Evolutionary conservation across 495 filamentous ascomycete genomes (phyloP).

Genomic region (Staphylotrichum tortipilum): DNA sequence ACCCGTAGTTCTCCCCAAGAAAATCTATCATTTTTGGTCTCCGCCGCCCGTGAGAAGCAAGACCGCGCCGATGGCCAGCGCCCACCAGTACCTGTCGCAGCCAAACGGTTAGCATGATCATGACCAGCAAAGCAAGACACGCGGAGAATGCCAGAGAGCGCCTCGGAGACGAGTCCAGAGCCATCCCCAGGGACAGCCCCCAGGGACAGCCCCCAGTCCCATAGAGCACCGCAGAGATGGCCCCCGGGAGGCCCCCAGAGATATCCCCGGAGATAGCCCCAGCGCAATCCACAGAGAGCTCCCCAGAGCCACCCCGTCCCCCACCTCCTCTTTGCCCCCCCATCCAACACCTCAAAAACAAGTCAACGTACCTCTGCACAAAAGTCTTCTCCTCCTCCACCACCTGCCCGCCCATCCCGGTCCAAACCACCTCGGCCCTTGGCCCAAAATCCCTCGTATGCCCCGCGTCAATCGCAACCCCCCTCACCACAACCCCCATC

Average conservation of each 20-base stretch:
- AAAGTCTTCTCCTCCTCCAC: constrained; percentile 57
- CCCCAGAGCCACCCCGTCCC: too few relatives aligned
- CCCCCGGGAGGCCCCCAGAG: too few relatives aligned
- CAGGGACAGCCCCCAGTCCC: too few relatives aligned
- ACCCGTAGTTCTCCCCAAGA: background rate
- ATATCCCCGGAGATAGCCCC: too few relatives aligned
- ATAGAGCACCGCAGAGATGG: too few relatives aligned
- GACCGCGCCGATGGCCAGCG: constrained; percentile 34
- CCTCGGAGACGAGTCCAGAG: too few relatives aligned
- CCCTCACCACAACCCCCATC: constrained; percentile 33
- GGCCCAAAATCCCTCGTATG: constrained; percentile 49
- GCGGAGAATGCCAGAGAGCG: too few relatives aligned
- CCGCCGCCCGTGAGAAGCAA: constrained; percentile 33
- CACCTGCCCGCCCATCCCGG: constrained; percentile 40
- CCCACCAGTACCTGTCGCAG: constrained; percentile 45
- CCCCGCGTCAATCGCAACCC: constrained; percentile 45
- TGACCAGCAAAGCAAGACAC: too few relatives aligned
- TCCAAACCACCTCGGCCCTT: constrained; percentile 42
- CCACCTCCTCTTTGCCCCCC: background rate
- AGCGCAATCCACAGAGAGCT: too few relatives aligned
- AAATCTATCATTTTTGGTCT: constrained; percentile 27
- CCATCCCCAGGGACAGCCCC: too few relatives aligned
- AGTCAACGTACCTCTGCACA: constrained; percentile 55
- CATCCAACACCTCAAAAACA: constrained; percentile 18
- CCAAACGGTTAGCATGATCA: constrained; percentile 14